phyloP scores from a whole-genome alignment of 208 protist genomes.

The Trypanosoma rangeli region DNA sequence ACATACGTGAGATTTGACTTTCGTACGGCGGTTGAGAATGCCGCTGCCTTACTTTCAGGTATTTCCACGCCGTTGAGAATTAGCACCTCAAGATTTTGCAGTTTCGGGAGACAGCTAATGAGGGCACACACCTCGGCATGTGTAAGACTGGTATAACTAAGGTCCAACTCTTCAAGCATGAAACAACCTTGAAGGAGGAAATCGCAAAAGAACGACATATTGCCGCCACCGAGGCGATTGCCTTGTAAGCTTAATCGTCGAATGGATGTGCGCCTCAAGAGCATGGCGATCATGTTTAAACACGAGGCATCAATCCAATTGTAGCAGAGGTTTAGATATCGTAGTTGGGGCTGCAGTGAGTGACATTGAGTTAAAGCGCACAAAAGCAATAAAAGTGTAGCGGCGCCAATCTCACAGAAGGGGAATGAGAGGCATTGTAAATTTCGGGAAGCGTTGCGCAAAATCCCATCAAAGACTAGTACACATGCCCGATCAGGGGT shows the following conservation, averaged over 20 bases:
- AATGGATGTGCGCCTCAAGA: conserved; percentile 52
- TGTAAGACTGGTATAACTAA: conserved; percentile 64
- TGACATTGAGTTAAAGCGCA: conserved; percentile 29
- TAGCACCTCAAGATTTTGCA: conserved; percentile 52
- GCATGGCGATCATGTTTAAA: conserved; percentile 44
- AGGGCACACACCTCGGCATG: conserved; percentile 45
- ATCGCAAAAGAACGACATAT: conserved; percentile 44
- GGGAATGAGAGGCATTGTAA: conserved; percentile 65
- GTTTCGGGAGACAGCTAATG: conserved; percentile 60
- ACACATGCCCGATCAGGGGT: conserved; percentile 60
- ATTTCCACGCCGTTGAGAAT: conserved; percentile 67
- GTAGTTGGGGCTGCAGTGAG: conserved; percentile 26
- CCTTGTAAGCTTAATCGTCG: conserved; percentile 61
- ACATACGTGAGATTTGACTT: conserved; percentile 47
- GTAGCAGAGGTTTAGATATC: conserved; percentile 68
- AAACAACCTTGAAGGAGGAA: conserved; percentile 65
- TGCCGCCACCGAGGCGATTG: conserved; percentile 54
- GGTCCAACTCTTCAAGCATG: conserved; percentile 69
- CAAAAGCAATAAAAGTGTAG: conserved; percentile 59
- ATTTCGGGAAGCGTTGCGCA: conserved; percentile 8
- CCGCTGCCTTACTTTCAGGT: conserved; percentile 35
- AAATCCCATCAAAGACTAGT: conserved; percentile 65
- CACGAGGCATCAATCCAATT: conserved; percentile 52
- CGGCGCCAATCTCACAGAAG: conserved; percentile 63
- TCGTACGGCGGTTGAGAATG: conserved; percentile 45